Evolutionary conservation across 2,329 filamentous ascomycete species (phyloP), one percentile per base, ranked within the genome.

Genomic region (Colletotrichum somersetense): DNA sequence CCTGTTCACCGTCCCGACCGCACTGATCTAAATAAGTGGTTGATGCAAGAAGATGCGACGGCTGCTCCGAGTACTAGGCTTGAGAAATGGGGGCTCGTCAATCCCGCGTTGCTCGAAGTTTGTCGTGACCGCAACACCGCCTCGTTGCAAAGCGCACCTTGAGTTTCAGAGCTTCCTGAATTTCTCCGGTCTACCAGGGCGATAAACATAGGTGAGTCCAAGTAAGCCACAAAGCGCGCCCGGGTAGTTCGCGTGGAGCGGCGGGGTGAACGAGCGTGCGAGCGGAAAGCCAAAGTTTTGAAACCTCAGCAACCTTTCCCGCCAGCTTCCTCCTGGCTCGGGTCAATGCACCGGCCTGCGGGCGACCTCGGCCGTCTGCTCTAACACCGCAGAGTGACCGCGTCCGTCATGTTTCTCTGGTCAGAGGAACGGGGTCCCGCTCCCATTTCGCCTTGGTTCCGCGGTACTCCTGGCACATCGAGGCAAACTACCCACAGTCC

Each of bases 301-400:
- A 69, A 69, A 72, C 66, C 40, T 55, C 46, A 48, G 58, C 57
- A 40, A 40, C 38, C 35, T 62, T 62, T 53, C 23, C 23, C 56
- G 55, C 52, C 48, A 61, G 62, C 48, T 26, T 40, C 26, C 58
- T 61, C 53, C 53, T 71, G 33, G 57, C 66, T 69, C 68, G 59
- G 66, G 59, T 46, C 46, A 35, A 61, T 63, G 66, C 69, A 55
- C 56, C 69, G 46, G 59, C 59, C 59, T 44, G 58, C 59, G 30
- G n/a, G 66, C 58, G 69, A 61, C 55, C 58, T 56, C 46, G 26
- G 55, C 53, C 66, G 44, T 40, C 40, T 55, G 33, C 18, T 48
- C 69, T 59, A 64, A 69, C 64, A 72, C 53, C 59, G 16, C 18
- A 23, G 11, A 57, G 40, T 65, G 42, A 33, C 61, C 52, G 40